A percentile compares a stretch with the other conserved stretches of the same genome.
Conservation (phyloP, 768 basidiomycete genomes). For the Serendipita sp. region DNA sequence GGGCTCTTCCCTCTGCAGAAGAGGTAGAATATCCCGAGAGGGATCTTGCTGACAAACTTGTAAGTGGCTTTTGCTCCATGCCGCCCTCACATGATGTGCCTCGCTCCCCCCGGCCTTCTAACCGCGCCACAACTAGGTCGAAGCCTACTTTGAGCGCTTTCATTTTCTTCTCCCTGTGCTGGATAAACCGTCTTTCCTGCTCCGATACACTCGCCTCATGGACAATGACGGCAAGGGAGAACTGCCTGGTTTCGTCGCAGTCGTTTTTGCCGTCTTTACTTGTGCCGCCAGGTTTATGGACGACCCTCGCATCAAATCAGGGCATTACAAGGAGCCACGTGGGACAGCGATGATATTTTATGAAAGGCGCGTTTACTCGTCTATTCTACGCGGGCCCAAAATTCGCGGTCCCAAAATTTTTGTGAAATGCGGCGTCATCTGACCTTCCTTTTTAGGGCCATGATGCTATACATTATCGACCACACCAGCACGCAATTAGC, state of each 20-base stretch:
- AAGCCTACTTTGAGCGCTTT: constrained; percentile 73
- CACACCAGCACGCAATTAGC: constrained; percentile 69
- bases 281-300: constrained; percentile 66
- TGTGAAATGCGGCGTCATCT: neutral
- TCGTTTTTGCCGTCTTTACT: constrained; percentile 83
- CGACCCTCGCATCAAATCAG: constrained; percentile 46
- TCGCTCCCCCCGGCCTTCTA: constrained; percentile 11
- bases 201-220: constrained; percentile 59
- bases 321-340: constrained; percentile 51
- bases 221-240: constrained; percentile 39
- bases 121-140: constrained; percentile 38
- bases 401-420: too few species aligned
- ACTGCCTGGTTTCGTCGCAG: constrained; percentile 57
- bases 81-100: neutral
- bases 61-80: constrained; percentile 24
- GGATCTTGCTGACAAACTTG: constrained; percentile 76
- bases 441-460: constrained; percentile 37
- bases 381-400: too few species aligned
- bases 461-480: constrained; percentile 85
- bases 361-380: constrained; percentile 44
- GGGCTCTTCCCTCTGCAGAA: constrained; percentile 64
- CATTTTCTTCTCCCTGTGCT: constrained; percentile 82
- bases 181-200: constrained; percentile 71
- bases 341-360: constrained; percentile 85
- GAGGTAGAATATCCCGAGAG: constrained; percentile 78